phyloP scores from a whole-genome alignment of 345 rosid genomes.

The Syzygium aqueum region DNA sequence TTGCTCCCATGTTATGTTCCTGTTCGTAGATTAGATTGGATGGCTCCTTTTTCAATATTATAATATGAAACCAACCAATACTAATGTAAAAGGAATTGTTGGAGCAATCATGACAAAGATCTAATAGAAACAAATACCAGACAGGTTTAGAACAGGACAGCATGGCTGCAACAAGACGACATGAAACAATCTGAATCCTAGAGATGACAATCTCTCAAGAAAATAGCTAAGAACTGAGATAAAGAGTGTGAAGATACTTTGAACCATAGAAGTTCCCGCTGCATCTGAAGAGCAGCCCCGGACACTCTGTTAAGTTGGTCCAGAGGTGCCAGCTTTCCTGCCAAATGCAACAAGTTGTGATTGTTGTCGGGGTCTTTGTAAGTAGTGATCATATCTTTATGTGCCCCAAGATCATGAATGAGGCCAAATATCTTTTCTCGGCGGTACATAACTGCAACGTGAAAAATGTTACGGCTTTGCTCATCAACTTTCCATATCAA shows the following conservation, averaged over 20 bases:
- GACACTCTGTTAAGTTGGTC: background rate
- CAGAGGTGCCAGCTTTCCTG: slow-evolving; percentile 1
- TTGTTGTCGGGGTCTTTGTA: background rate
- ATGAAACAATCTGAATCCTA: background rate
- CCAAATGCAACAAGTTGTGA: slow-evolving; percentile 14
- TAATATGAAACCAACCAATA: background rate
- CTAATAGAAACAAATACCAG: background rate
- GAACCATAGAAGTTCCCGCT: slow-evolving; percentile 10
- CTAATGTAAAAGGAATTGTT: background rate
- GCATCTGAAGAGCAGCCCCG: slow-evolving; percentile 15
- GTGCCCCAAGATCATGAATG: background rate
- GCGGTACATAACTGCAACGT: slow-evolving; percentile 2
- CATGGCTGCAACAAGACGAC: background rate
- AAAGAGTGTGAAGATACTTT: background rate
- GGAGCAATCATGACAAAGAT: background rate
- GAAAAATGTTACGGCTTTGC: slow-evolving; percentile 17
- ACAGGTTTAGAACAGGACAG: background rate
- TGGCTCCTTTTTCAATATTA: background rate
- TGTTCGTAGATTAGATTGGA: background rate
- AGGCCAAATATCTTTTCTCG: slow-evolving; percentile 7
- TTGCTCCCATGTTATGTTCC: background rate
- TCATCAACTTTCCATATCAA: slow-evolving; percentile 24
- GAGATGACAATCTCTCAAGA: background rate
- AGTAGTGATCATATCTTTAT: background rate
- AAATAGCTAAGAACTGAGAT: background rate